These are phyloP conservation scores for Mycocentrospora acerina DNA, from an alignment of 2,329 filamentous ascomycete species.

Conservation along the genomic window DNA sequence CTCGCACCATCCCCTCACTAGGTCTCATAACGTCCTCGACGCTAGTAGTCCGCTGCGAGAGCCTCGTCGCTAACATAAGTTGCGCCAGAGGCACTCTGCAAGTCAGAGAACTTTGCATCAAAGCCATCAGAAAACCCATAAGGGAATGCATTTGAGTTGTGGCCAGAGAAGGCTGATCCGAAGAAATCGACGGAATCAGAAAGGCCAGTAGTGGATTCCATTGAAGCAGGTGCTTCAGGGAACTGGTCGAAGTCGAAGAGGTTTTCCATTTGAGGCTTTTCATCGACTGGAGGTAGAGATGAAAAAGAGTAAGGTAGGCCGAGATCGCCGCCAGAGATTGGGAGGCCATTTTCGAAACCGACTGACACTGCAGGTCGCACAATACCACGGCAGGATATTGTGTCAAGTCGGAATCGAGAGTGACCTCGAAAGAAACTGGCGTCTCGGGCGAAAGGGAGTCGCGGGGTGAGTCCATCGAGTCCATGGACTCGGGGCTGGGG, in stretches of 20 bases:
- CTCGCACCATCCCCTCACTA: constrained; percentile 20
- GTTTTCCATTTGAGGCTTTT: constrained; percentile 40
- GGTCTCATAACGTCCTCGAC: constrained; percentile 26
- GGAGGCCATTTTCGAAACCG: constrained; percentile 52
- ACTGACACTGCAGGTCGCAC: constrained; percentile 99
- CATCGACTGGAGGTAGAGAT: constrained; percentile 40
- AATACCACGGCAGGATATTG: constrained; percentile 99
- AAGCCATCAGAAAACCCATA: constrained; percentile 41
- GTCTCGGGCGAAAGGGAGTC: constrained; percentile 43
- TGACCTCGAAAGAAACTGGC: constrained; percentile 45
- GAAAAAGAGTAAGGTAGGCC: constrained; percentile 40
- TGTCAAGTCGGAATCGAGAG: constrained; percentile 81
- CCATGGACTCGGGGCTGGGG: constrained; percentile 41
- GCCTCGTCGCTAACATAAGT: constrained; percentile 51
- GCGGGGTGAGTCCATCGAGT: constrained; percentile 43
- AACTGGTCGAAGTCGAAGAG: constrained; percentile 46
- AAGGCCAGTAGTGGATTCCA: constrained; percentile 32
- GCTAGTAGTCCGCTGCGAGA: constrained; percentile 46
- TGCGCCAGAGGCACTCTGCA: constrained; percentile 51
- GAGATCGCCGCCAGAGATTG: constrained; percentile 31
- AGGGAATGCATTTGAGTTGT: constrained; percentile 29
- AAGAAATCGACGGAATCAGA: constrained; percentile 40
- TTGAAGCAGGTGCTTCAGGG: constrained; percentile 29
- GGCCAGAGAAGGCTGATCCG: constrained; percentile 34
- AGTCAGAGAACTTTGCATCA: constrained; percentile 46